These are phyloP conservation scores for Amphibolis antarctica DNA, from an alignment of 106 monocot genomes.

Conservation along the genomic window DNA sequence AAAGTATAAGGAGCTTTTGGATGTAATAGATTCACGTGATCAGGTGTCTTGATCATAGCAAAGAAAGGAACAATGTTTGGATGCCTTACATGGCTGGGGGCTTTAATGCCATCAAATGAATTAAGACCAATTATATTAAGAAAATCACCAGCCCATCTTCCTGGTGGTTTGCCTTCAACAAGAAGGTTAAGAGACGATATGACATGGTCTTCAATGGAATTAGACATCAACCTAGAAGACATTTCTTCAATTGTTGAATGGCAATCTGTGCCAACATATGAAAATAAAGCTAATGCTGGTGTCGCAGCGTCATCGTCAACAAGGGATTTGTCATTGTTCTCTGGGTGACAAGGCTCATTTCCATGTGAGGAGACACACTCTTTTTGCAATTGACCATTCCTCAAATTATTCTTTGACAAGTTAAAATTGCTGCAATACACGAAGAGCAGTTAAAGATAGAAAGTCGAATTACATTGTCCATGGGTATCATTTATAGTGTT, in stretches of 20 bases:
- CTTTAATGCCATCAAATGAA: constrained; percentile 23
- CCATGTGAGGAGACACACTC: not conserved
- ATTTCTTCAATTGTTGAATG: constrained; percentile 31
- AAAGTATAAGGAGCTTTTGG: constrained; percentile 60
- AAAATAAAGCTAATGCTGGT: constrained; percentile 16
- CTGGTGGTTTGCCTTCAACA: constrained; percentile 32
- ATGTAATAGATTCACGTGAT: constrained; percentile 39
- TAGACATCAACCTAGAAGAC: constrained; percentile 26
- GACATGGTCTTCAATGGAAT: constrained; percentile 53
- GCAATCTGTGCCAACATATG: constrained; percentile 22
- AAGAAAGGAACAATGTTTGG: constrained; percentile 70
- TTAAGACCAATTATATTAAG: constrained; percentile 52
- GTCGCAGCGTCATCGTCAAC: not conserved
- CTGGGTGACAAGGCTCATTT: not conserved
- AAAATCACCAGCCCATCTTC: constrained; percentile 29
- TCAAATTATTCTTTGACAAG: not conserved
- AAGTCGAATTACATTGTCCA: not conserved
- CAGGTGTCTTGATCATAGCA: constrained; percentile 37
- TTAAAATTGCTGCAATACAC: not conserved
- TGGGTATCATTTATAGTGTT: not conserved
- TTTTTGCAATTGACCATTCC: not conserved
- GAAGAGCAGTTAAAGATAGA: not conserved
- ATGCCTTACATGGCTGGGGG: constrained; percentile 48
- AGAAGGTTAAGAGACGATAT: constrained; percentile 62
- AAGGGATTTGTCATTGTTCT: not conserved